Base-by-base conservation (phyloP, 371 early-diverging fungal species). In the Zychaea mexicana region DNA sequence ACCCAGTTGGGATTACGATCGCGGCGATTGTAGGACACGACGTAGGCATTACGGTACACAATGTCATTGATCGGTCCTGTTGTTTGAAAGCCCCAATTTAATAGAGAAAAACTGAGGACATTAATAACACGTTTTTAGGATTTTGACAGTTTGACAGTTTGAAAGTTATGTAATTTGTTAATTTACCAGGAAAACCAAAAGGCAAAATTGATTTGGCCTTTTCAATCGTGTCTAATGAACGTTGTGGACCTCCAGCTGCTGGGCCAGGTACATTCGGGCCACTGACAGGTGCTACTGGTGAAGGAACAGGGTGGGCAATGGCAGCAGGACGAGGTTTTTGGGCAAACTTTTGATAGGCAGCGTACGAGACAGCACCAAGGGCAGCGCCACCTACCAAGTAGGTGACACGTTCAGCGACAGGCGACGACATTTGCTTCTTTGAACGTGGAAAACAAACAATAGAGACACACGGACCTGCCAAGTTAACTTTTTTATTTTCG, bases 1-100 rank as follows among this genome's bases (percentile, higher is more conserved):
- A 91, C 91, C 94, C 93, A 94, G 76, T 91, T 91, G 19, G 94
- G 94, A 68, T 93, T 92, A 57, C 92, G 88, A 63, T 90, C 79
- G 53, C 86, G 85, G 32, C 94, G 88, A 78, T 93, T 88, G 77
- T 82, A 89, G 0, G 87, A 87, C 5, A 76, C 77, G 0, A 88
- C 84, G 75, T 89, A 89, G 28, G 84, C 82, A 49, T 72, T 79
- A 22, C 87, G 79, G 57, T 82, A 73, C 2, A 88, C 65, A 27
- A 83, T 62, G 57, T 90, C 90, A 59, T 77, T 79, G 33, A 90
- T 77, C 17, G 90, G 90, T 1, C 88, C 88, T 67, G 66, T 36
- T 2, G n/a, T 21, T 27, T n/a, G 38, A n/a, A n/a, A n/a, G n/a
- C n/a, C n/a, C 38, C 38, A 36, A 36, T 7, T 7, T 36, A 36